Percentiles rank a stretch among this genome's conserved stretches.
Conservation (phyloP, 768 basidiomycete species). For the Auricularia cornea region DNA sequence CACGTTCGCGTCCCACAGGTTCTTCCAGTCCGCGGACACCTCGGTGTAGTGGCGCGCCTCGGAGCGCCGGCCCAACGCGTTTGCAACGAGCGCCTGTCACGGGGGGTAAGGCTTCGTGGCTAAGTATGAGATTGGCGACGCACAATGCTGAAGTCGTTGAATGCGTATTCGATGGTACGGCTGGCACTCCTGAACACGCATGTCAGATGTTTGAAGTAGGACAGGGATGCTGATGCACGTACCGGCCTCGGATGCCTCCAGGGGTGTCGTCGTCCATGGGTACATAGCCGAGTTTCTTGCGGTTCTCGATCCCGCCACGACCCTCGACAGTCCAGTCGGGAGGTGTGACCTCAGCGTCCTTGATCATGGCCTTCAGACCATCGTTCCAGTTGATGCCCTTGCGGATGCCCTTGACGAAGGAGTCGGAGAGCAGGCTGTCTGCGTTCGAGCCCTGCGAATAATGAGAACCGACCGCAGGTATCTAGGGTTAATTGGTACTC, state of each 20-base stretch:
- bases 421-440: constrained; percentile 20
- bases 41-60: constrained; percentile 6
- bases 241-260: background rate
- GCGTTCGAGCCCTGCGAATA: constrained; percentile 17
- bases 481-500: background rate
- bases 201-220: background rate
- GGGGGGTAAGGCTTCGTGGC: background rate
- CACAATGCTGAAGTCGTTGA: constrained; percentile 15
- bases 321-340: constrained; percentile 12
- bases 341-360: constrained; percentile 23
- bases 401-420: constrained; percentile 18
- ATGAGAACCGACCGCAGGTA: background rate
- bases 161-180: constrained; percentile 13
- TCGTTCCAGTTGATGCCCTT: constrained; percentile 20
- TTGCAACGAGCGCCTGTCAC: constrained; percentile 6
- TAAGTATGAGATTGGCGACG: background rate
- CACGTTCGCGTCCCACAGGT: constrained; percentile 11
- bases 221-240: background rate
- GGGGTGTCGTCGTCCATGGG: constrained; percentile 1
- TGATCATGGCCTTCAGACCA: constrained; percentile 17
- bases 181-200: constrained; percentile 11
- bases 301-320: constrained; percentile 10
- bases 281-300: constrained; percentile 8
- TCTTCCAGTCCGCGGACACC: constrained; percentile 9
- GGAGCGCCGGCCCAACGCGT: constrained; percentile 5